A percentile compares a stretch with the other conserved stretches of the same genome.
phyloP scores from a whole-genome alignment of 176 grass and related monocot species.

The Alopecurus myosuroides region DNA sequence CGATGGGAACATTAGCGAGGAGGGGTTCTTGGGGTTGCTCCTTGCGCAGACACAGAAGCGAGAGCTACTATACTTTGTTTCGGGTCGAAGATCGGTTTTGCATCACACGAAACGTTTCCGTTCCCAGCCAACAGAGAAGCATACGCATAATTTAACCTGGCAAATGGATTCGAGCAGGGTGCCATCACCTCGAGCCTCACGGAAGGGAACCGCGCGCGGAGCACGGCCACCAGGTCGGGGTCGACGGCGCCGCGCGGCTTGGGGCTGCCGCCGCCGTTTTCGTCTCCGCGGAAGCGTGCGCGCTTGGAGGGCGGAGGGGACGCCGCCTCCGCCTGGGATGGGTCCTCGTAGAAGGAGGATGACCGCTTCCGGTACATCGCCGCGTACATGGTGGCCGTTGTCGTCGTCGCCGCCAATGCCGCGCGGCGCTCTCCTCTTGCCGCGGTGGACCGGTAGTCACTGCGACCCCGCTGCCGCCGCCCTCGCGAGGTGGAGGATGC shows the following conservation, averaged over 20 bases:
- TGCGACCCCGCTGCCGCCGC: neutral
- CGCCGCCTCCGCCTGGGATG: conserved; percentile 9
- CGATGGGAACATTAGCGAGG: neutral
- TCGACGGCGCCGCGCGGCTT: conserved; percentile 8
- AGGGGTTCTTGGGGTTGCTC: neutral
- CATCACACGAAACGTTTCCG: neutral
- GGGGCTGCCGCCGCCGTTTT: neutral
- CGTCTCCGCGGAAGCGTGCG: conserved; percentile 26
- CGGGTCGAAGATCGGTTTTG: neutral
- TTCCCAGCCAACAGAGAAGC: neutral
- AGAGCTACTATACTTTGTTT: neutral
- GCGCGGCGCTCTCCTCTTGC: neutral
- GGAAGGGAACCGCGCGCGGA: conserved; percentile 26
- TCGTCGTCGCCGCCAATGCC: neutral
- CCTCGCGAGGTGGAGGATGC: neutral
- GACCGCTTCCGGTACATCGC: conserved; percentile 28
- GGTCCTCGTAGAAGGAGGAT: conserved; percentile 33
- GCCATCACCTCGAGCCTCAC: conserved; percentile 22
- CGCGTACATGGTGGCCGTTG: conserved; percentile 15
- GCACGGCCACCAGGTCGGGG: conserved; percentile 14
- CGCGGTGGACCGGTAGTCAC: neutral
- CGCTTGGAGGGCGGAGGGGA: conserved; percentile 45
- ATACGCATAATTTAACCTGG: neutral
- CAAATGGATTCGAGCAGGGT: neutral
- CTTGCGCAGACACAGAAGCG: neutral